Conservation (phyloP, 1,284 basidiomycete species). For the Ustilago hordei region DNA sequence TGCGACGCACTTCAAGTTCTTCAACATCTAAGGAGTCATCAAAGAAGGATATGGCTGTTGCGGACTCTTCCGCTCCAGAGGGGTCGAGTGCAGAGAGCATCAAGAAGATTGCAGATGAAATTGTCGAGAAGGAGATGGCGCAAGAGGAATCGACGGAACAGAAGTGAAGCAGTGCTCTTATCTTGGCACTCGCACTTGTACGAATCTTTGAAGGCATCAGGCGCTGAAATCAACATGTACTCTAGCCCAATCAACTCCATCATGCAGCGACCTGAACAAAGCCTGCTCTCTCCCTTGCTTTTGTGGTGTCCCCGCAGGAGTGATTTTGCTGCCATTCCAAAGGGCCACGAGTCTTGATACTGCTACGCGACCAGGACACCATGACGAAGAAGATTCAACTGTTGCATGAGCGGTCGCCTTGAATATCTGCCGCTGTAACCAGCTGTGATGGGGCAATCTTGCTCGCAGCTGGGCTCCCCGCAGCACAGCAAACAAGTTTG, state of each 20-base stretch:
- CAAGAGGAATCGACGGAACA: conserved; percentile 24
- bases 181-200: neutral
- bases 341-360: no score
- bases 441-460: no score
- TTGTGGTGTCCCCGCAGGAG: no score
- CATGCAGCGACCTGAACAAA: no score
- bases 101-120: conserved; percentile 48
- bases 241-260: neutral
- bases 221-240: conserved; percentile 3
- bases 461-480: no score
- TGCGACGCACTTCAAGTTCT: conserved; percentile 25
- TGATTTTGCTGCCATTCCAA: no score
- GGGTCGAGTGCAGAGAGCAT: conserved; percentile 27
- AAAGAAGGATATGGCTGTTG: neutral
- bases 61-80: neutral
- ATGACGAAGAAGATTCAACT: no score
- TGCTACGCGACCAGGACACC: no score
- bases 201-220: neutral
- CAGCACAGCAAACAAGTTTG: no score
- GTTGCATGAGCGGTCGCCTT: no score
- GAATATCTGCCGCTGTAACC: no score
- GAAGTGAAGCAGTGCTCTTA: conserved; percentile 12
- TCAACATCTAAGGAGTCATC: neutral
- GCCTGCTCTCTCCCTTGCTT: no score
- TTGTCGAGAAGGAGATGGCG: conserved; percentile 48